Percentiles rank a stretch among this genome's conserved stretches.
Conservation (phyloP, 768 basidiomycete genomes). For the Auricularia cornea region DNA sequence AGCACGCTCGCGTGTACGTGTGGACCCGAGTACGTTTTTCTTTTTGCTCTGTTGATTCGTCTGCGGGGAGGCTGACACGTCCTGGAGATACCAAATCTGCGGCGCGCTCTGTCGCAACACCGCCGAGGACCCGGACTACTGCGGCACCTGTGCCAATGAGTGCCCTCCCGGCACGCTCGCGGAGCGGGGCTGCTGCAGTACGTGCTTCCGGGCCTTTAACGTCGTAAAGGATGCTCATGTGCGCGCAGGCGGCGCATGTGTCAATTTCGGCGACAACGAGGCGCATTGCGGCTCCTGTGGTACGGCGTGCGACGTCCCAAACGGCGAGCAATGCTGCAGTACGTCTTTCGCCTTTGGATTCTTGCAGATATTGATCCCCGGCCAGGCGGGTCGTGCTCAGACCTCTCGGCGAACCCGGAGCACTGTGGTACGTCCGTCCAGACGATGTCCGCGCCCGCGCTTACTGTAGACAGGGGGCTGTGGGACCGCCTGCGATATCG, state of each 20-base stretch:
- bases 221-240: background rate
- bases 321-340: background rate
- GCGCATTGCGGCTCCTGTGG: background rate
- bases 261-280: background rate
- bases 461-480: no score
- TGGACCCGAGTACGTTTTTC: background rate
- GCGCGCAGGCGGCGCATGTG: background rate
- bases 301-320: background rate
- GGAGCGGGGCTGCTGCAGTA: background rate
- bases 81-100: background rate
- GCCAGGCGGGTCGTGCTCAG: background rate
- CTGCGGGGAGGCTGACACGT: background rate
- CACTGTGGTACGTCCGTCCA: background rate
- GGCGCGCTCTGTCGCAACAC: background rate
- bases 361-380: background rate
- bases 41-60: background rate
- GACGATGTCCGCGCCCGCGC: background rate
- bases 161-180: background rate
- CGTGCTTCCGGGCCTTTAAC: background rate
- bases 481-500: no score
- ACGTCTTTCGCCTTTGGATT: background rate
- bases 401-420: background rate
- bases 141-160: background rate
- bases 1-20: background rate
- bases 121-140: background rate